Conservation (phyloP, 2,329 filamentous ascomycete species). For the Penicillium palitans region DNA sequence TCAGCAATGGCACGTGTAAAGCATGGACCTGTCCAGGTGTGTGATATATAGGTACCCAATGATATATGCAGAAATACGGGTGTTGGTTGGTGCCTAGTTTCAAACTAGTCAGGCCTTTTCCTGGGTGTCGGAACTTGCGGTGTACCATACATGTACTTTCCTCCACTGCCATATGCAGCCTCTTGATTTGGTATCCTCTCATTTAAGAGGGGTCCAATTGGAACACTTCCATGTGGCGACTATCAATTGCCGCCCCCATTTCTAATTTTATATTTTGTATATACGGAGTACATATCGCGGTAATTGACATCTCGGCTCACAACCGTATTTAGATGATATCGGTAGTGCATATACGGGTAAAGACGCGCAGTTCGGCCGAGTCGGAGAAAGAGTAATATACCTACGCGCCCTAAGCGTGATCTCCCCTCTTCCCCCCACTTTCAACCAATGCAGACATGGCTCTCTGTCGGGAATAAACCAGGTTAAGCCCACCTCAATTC, state of each 20-base stretch:
- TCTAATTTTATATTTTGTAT: not conserved
- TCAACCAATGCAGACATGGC: not conserved
- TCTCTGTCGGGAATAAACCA: not conserved
- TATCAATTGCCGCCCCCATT: not conserved
- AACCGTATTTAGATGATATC: not conserved
- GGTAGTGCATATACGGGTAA: not conserved
- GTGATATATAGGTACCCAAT: not conserved
- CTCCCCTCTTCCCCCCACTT: not conserved
- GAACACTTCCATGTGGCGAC: not conserved
- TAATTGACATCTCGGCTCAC: not conserved
- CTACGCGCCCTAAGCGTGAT: not conserved
- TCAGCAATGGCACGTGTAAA: not conserved
- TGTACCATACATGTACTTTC: not conserved
- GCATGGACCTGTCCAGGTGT: not conserved
- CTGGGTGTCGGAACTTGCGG: not conserved
- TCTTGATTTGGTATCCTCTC: not conserved
- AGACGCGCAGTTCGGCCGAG: not conserved
- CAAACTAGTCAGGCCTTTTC: not conserved
- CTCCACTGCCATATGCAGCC: not conserved
- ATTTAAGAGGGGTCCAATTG: not conserved
- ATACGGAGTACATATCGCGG: not conserved
- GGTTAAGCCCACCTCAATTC: not conserved
- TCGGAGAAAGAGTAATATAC: not conserved
- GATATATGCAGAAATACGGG: not conserved
- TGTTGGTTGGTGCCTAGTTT: not conserved